phyloP scores from a whole-genome alignment of 805 yeast genomes.

The Metschnikowia picachoensis region DNA sequence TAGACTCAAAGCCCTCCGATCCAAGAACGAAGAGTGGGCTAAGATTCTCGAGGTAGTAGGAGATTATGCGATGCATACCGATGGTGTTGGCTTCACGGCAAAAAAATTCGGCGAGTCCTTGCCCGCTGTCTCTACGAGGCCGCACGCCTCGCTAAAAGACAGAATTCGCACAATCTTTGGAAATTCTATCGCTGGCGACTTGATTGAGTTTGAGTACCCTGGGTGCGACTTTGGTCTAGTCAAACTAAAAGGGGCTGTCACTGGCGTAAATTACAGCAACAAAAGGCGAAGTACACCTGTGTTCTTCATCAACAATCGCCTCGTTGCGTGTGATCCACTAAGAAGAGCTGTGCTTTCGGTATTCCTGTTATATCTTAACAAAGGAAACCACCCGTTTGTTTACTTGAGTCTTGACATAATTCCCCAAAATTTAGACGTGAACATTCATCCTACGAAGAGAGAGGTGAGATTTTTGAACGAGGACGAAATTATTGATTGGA shows the following conservation, averaged over 20 bases:
- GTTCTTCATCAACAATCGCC: slow-evolving; percentile 79
- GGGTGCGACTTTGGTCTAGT: slow-evolving; percentile 44
- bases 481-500: slow-evolving; percentile 71
- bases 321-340: slow-evolving; percentile 80
- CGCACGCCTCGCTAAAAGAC: slow-evolving; percentile 50
- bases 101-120: slow-evolving; percentile 76
- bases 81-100: slow-evolving; percentile 68
- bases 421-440: slow-evolving; percentile 80
- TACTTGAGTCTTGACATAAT: slow-evolving; percentile 66
- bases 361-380: slow-evolving; percentile 68
- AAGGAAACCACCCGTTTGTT: slow-evolving; percentile 69
- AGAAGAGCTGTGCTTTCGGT: slow-evolving; percentile 61
- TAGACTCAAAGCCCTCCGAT: slow-evolving; percentile 60
- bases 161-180: slow-evolving; percentile 76
- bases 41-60: slow-evolving; percentile 80
- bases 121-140: slow-evolving; percentile 58
- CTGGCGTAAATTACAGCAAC: slow-evolving; percentile 67
- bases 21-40: slow-evolving; percentile 69
- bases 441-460: slow-evolving; percentile 92
- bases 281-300: slow-evolving; percentile 66
- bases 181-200: slow-evolving; percentile 57
- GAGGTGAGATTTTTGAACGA: slow-evolving; percentile 86
- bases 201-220: slow-evolving; percentile 44
- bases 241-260: slow-evolving; percentile 54
- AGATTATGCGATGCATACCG: slow-evolving; percentile 74